Conservation (phyloP, 1,139 yeast species). For the Magnusiomyces sp. region DNA sequence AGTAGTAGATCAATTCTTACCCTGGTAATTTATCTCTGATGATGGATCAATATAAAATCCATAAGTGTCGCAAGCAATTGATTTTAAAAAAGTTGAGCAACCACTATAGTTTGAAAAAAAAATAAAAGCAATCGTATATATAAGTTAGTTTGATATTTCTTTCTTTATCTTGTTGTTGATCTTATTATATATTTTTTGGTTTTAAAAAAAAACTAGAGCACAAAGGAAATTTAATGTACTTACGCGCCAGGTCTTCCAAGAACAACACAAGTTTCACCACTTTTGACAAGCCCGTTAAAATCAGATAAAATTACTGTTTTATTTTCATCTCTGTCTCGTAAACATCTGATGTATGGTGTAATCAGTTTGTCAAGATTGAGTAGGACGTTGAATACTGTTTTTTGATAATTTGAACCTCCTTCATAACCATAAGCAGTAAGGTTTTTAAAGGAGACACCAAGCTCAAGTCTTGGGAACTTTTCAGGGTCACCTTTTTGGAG, state of each 20-base stretch:
- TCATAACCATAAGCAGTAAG: conserved; percentile 64
- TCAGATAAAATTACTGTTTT: too few species aligned
- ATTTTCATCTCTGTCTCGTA: too few species aligned
- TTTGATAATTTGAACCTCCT: conserved; percentile 64
- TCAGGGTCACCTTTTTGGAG: neutral
- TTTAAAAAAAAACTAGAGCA: too few species aligned
- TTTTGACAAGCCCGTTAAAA: conserved; percentile 58
- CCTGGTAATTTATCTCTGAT: conserved; percentile 41
- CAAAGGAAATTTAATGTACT: conserved; percentile 3
- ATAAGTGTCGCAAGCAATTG: conserved; percentile 61
- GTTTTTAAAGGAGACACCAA: conserved; percentile 58
- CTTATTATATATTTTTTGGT: too few species aligned
- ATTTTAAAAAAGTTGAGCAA: conserved; percentile 66
- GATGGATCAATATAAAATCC: conserved; percentile 55
- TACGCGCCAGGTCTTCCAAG: conserved; percentile 63
- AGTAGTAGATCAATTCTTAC: too few species aligned
- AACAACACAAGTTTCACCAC: conserved; percentile 71
- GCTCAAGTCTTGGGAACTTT: conserved; percentile 19
- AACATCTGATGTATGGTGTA: too few species aligned
- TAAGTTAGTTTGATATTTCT: too few species aligned
- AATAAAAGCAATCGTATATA: neutral
- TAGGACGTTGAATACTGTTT: conserved; percentile 47
- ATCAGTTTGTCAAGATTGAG: conserved; percentile 62
- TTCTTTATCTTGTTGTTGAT: too few species aligned
- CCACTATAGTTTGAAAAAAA: conserved; percentile 33